Conservation (phyloP, 768 basidiomycete species). For the Coprinellus aureogranulatus region DNA sequence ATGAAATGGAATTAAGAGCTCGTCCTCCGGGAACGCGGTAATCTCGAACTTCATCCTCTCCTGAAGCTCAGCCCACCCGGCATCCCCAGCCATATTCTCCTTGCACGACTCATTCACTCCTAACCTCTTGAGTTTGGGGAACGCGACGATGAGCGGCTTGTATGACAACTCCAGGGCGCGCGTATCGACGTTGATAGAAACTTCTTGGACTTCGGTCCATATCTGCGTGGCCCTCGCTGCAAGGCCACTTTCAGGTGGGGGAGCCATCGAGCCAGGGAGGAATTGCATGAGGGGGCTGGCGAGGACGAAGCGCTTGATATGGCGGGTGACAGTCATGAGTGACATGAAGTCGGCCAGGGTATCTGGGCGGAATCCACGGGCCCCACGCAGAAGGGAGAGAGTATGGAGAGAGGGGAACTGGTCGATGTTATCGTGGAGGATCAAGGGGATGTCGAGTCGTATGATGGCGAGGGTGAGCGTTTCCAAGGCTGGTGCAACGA, state of each 20-base stretch:
- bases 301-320: background rate
- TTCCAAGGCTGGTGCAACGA: slow-evolving; percentile 18
- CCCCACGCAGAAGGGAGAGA: background rate
- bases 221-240: background rate
- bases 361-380: background rate
- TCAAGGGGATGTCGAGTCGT: background rate
- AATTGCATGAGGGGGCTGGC: background rate
- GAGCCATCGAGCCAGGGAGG: too few species aligned
- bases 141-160: background rate
- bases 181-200: background rate
- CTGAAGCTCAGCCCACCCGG: background rate
- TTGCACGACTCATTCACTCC: background rate
- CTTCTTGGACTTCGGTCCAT: background rate
- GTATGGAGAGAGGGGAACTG: background rate
- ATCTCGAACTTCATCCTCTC: background rate
- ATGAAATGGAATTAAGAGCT: background rate
- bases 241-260: too few species aligned
- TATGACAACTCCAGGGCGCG: background rate
- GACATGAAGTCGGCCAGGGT: background rate
- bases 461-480: slow-evolving; percentile 13
- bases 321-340: background rate
- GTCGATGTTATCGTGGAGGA: background rate
- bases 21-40: background rate
- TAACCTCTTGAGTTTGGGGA: background rate
- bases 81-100: background rate